Percentiles rank a stretch among this genome's conserved stretches.
Conservation (phyloP, 2,329 filamentous ascomycete genomes). For the Colletotrichum chlorophyti region DNA sequence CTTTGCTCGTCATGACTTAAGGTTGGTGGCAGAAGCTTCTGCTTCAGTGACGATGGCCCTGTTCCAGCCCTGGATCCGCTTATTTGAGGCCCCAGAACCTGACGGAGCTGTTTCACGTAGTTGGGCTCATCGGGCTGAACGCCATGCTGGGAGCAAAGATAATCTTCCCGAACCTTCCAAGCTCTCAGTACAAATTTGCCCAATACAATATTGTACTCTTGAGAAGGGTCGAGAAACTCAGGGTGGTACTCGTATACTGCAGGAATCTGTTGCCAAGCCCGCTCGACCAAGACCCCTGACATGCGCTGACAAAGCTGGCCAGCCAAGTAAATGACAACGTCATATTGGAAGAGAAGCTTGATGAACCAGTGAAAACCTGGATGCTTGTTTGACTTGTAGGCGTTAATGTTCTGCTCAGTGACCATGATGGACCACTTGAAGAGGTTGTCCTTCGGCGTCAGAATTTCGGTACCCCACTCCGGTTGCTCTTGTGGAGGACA, state of each 20-base stretch:
- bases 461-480: conserved; percentile 57
- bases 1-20: not conserved
- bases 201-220: conserved; percentile 15
- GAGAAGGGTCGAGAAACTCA: conserved; percentile 53
- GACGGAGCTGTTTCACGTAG: not conserved
- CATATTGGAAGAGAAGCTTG: conserved; percentile 60
- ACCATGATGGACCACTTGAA: conserved; percentile 60
- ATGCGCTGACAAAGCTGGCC: conserved; percentile 59
- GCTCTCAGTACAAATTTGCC: conserved; percentile 8
- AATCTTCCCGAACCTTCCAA: conserved; percentile 6
- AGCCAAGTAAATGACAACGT: conserved; percentile 61
- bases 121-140: conserved; percentile 5
- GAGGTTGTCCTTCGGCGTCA: conserved; percentile 56
- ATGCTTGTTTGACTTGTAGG: conserved; percentile 46
- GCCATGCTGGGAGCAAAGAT: conserved; percentile 1
- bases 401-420: conserved; percentile 52
- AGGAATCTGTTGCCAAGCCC: conserved; percentile 57
- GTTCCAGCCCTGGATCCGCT: not conserved
- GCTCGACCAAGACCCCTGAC: conserved; percentile 56
- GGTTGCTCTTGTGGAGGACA: conserved; percentile 52
- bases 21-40: not conserved
- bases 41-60: not conserved
- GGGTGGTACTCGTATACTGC: conserved; percentile 54
- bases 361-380: conserved; percentile 61
- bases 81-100: not conserved